These are phyloP conservation scores for Fonsecaea nubica DNA, from an alignment of 2,329 filamentous ascomycete genomes.

Conservation along the genomic window DNA sequence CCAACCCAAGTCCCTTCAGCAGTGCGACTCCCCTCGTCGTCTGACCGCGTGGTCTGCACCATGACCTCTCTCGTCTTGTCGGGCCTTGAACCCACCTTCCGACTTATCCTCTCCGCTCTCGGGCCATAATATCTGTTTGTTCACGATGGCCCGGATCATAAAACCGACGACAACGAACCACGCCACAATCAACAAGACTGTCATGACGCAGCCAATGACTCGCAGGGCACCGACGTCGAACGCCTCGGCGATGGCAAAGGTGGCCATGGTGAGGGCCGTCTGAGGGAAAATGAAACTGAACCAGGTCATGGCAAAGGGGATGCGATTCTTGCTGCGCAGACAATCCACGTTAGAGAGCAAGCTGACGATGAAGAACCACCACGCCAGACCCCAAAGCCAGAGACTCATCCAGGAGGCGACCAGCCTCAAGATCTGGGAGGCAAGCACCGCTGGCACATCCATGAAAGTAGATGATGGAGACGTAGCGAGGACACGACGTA, in stretches of 20 bases:
- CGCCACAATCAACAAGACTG: constrained; percentile 67
- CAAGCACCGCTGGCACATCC: constrained; percentile 59
- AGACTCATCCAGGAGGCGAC: constrained; percentile 69
- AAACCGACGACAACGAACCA: constrained; percentile 72
- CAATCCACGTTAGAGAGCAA: constrained; percentile 60
- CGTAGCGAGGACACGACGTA: constrained; percentile 56
- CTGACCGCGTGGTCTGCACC: background rate
- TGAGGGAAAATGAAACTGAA: constrained; percentile 85
- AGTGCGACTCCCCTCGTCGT: background rate
- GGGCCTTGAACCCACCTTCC: constrained; percentile 61
- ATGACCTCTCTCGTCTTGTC: background rate
- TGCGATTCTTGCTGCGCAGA: constrained; percentile 47
- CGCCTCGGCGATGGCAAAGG: constrained; percentile 71
- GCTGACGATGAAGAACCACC: constrained; percentile 84
- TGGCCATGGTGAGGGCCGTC: constrained; percentile 75
- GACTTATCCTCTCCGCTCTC: constrained; percentile 69
- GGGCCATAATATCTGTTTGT: constrained; percentile 76
- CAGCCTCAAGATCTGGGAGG: constrained; percentile 62
- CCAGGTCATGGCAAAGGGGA: constrained; percentile 85
- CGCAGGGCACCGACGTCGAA: constrained; percentile 66
- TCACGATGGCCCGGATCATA: constrained; percentile 73
- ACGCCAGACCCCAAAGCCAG: constrained; percentile 81
- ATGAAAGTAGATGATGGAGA: constrained; percentile 56
- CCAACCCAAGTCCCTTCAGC: background rate
- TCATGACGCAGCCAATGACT: constrained; percentile 72